These are phyloP conservation scores for Scutellaria barbata DNA, from an alignment of 257 asterid species.

Conservation along the genomic window DNA sequence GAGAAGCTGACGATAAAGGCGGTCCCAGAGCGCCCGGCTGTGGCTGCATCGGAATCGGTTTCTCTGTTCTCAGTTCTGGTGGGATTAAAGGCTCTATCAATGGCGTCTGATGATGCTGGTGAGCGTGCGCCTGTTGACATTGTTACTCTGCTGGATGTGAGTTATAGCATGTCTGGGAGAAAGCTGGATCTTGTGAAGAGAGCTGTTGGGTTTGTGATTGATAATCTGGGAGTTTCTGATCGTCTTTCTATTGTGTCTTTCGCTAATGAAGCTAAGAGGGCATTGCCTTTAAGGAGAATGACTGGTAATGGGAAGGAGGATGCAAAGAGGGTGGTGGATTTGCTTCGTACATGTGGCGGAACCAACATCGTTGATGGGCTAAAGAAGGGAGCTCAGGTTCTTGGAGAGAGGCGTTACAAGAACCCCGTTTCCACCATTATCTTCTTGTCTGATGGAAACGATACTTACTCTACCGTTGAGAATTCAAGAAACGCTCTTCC, in stretches of 20 bases:
- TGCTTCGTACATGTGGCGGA: constrained; percentile 29
- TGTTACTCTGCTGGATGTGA: constrained; percentile 44
- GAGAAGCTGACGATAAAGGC: constrained; percentile 27
- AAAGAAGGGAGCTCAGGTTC: constrained; percentile 39
- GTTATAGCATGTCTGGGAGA: constrained; percentile 35
- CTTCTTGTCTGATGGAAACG: constrained; percentile 51
- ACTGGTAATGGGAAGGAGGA: constrained; percentile 43
- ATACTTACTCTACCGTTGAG: neutral
- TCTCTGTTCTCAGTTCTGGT: constrained; percentile 38
- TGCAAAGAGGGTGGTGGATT: constrained; percentile 41
- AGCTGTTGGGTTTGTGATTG: constrained; percentile 36
- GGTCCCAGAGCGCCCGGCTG: constrained; percentile 36
- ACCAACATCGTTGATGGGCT: constrained; percentile 49
- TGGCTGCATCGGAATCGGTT: constrained; percentile 36
- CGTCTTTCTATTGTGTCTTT: constrained; percentile 32
- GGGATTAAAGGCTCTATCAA: constrained; percentile 36
- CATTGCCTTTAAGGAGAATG: constrained; percentile 45
- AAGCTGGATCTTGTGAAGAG: constrained; percentile 39
- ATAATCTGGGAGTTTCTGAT: constrained; percentile 32
- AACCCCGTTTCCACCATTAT: constrained; percentile 48
- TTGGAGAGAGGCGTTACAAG: constrained; percentile 38
- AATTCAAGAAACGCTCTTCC: too few species aligned
- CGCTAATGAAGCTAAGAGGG: constrained; percentile 35
- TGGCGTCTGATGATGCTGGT: neutral
- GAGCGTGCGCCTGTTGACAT: constrained; percentile 44